Evolutionary conservation across 2,329 filamentous ascomycete species (phyloP), one percentile per base, ranked within the genome.

Genomic region (Trichophyton schoenleinii): DNA sequence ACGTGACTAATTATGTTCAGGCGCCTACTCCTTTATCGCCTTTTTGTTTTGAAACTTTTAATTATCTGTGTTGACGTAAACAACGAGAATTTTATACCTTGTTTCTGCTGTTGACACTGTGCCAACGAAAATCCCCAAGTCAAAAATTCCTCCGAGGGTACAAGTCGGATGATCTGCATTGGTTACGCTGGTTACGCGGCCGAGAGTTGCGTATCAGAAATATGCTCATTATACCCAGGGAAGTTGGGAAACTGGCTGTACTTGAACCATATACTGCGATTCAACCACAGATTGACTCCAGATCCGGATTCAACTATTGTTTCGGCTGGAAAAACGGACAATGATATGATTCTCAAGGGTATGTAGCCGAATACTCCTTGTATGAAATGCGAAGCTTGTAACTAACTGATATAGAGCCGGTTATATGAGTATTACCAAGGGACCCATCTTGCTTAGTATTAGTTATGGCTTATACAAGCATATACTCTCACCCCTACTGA

Each of bases 391-490:
- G 20, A 15, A 28, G 20, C 25, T 20, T 13, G 11, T 15, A 15
- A 28, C 20, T 55, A 55, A 55, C 9, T 55, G 25, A 22, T 28
- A 9, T 34, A 55, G 49, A 3, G 3, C 5, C 20, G 3, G 20
- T 7, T 55, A 15, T 28, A 55, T 55, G 49, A 55, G 15, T n/a
- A 74, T 71, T 15, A 75, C 72, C 65, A 73, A 49, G 69, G 70
- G 53, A 73, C 73, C 13, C 28, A 31, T 31, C 6, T 31, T 31
- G 28, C 6, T 31, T 7, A 6, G 28, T 31, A 31, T 31, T 31
- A 31, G 6, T 5, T 31, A 31, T 31, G 28, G 28, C 28, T 31
- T 31, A 7, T 31, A 7, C 28, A 7, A 31, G 28, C 6, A 2
- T 31, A 31, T 7, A 6, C 28, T 6, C 28, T 31, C 28, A 31